phyloP scores from a whole-genome alignment of 2,329 filamentous ascomycete species.

The Pezicula neosporulosa region DNA sequence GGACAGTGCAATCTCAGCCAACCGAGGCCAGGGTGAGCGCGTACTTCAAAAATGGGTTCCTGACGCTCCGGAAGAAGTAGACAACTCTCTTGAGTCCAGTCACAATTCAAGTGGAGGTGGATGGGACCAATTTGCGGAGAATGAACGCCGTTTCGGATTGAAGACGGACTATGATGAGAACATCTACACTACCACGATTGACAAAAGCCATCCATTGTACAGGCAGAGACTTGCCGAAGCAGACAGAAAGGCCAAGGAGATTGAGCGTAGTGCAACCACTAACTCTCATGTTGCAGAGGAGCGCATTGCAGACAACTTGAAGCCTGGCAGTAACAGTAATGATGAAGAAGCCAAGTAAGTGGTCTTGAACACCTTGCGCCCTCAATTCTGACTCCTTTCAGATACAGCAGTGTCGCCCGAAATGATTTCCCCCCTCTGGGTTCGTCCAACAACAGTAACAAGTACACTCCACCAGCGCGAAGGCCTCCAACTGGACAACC shows the following conservation, averaged over 20 bases:
- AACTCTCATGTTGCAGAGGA: conserved; percentile 90
- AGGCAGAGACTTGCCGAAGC: conserved; percentile 74
- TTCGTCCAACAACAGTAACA: conserved; percentile 46
- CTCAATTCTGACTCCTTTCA: conserved; percentile 30
- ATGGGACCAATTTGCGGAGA: conserved; percentile 95
- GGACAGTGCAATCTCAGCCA: conserved; percentile 82
- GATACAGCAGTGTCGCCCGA: conserved; percentile 89
- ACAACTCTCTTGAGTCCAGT: conserved; percentile 64
- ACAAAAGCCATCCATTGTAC: conserved; percentile 80
- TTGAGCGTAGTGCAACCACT: conserved; percentile 69
- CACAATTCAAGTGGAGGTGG: conserved; percentile 24
- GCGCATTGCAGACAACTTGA: conserved; percentile 67
- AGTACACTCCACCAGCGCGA: conserved; percentile 88
- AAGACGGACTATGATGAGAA: conserved; percentile 92
- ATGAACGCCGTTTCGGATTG: conserved; percentile 82
- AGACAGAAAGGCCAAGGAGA: conserved; percentile 83
- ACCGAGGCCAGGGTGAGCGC: conserved; percentile 66
- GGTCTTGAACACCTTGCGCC: background rate
- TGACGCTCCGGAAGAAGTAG: conserved; percentile 56
- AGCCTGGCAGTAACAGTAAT: conserved; percentile 58
- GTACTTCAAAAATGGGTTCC: conserved; percentile 80
- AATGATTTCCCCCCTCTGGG: conserved; percentile 66
- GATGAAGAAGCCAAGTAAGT: conserved; percentile 91
- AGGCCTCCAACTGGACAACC: conserved; percentile 73
- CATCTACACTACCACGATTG: conserved; percentile 88